Conservation (phyloP, 495 filamentous ascomycete genomes). For the Haplographium delicatum region DNA sequence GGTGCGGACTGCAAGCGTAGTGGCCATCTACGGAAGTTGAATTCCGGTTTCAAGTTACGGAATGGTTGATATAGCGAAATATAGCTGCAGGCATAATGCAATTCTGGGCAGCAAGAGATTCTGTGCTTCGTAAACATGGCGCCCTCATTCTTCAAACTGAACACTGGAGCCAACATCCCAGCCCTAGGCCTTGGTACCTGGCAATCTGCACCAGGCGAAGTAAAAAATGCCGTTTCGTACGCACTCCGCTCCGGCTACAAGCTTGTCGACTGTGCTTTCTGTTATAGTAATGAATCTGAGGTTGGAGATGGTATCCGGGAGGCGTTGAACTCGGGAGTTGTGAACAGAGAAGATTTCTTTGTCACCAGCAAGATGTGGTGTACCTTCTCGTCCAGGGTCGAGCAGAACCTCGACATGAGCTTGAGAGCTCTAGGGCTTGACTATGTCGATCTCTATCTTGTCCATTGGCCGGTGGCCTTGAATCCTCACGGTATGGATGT, state of each 20-base stretch:
- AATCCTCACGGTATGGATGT: slow-evolving; percentile 44
- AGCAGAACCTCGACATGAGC: slow-evolving; percentile 61
- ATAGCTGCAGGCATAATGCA: too few species aligned
- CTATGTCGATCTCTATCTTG: slow-evolving; percentile 76
- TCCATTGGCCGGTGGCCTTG: slow-evolving; percentile 80
- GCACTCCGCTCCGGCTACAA: slow-evolving; percentile 58
- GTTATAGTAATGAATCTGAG: slow-evolving; percentile 52
- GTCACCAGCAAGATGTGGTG: slow-evolving; percentile 79
- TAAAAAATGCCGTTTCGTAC: slow-evolving; percentile 41
- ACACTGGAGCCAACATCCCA: slow-evolving; percentile 68
- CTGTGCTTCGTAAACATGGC: too few species aligned
- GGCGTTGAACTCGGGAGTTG: slow-evolving; percentile 24
- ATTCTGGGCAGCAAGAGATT: too few species aligned
- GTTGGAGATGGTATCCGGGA: slow-evolving; percentile 43
- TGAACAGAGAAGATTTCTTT: slow-evolving; percentile 72
- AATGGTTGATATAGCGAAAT: too few species aligned
- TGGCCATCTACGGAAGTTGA: too few species aligned
- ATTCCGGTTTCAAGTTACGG: too few species aligned
- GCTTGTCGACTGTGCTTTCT: slow-evolving; percentile 53
- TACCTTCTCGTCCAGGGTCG: slow-evolving; percentile 61
- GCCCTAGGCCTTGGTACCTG: slow-evolving; percentile 71
- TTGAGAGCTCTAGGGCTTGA: slow-evolving; percentile 63
- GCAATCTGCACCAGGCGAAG: slow-evolving; percentile 62
- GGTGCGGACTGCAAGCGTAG: too few species aligned
- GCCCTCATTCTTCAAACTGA: slow-evolving; percentile 73